phyloP scores from a whole-genome alignment of 2,329 filamentous ascomycete genomes.

The Clarireedia hainanense region DNA sequence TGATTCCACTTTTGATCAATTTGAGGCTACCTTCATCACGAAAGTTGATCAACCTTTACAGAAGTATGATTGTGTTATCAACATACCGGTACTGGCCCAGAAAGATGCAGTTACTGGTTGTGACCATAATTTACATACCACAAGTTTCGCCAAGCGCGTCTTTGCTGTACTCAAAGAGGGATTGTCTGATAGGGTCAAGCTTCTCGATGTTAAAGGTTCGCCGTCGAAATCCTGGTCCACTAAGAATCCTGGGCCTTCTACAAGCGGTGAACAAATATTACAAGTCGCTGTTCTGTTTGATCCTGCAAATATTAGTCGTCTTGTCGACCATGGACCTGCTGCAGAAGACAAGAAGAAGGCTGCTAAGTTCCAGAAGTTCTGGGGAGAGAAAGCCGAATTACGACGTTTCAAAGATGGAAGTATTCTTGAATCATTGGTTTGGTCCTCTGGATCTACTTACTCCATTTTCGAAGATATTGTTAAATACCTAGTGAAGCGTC shows the following conservation, averaged over 20 bases:
- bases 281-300: constrained; percentile 66
- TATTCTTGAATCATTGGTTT: constrained; percentile 86
- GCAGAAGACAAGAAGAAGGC: constrained; percentile 82
- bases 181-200: constrained; percentile 63
- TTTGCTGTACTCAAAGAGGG: constrained; percentile 61
- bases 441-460: constrained; percentile 55
- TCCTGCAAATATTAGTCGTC: constrained; percentile 60
- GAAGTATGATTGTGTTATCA: constrained; percentile 44
- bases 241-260: constrained; percentile 31
- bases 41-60: constrained; percentile 47
- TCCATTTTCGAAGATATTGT: constrained; percentile 76
- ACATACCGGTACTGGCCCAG: constrained; percentile 13
- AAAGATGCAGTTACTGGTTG: constrained; percentile 12
- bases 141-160: constrained; percentile 44
- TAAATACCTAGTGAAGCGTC: constrained; percentile 59
- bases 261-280: constrained; percentile 34
- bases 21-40: constrained; percentile 74
- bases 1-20: constrained; percentile 68
- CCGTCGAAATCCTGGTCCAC: constrained; percentile 39
- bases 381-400: constrained; percentile 89
- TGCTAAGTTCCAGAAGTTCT: constrained; percentile 77
- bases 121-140: constrained; percentile 22
- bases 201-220: constrained; percentile 52
- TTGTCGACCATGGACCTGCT: constrained; percentile 80
- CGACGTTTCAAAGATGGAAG: constrained; percentile 92